Conservation (phyloP, 116 monocot species). For the Dioscorea cayenensis region DNA sequence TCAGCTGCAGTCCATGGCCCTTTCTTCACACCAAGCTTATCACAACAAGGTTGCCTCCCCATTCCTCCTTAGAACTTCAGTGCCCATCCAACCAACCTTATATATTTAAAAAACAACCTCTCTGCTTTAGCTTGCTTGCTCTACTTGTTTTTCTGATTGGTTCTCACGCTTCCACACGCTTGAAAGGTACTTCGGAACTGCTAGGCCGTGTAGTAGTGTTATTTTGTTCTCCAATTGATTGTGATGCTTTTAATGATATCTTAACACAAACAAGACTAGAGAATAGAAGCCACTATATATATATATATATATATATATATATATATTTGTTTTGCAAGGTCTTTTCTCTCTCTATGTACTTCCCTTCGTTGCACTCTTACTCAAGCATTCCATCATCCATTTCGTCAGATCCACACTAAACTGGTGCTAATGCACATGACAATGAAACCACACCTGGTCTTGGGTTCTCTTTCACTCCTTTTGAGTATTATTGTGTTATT, state of each 20-base stretch:
- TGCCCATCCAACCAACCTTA: not conserved
- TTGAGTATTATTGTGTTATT: too few species aligned
- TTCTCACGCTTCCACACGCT: not conserved
- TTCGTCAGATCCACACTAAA: constrained; percentile 23
- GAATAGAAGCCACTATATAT: too few species aligned
- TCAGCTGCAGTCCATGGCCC: constrained; percentile 92
- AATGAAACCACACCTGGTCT: not conserved
- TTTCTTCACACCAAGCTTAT: constrained; percentile 78
- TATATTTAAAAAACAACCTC: not conserved
- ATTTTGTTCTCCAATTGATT: constrained; percentile 7
- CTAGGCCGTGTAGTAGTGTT: constrained; percentile 7
- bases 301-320: too few species aligned
- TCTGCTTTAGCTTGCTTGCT: not conserved
- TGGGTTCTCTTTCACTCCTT: not conserved
- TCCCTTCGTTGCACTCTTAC: constrained; percentile 21
- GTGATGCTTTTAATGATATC: constrained; percentile 8
- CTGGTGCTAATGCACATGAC: not conserved
- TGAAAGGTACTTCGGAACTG: constrained; percentile 44
- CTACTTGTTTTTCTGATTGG: not conserved
- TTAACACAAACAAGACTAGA: not conserved
- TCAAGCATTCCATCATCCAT: constrained; percentile 35
- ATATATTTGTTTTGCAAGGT: too few species aligned
- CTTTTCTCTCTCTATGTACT: not conserved
- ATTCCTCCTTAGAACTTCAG: constrained; percentile 9
- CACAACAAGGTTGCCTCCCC: constrained; percentile 86